Base-by-base conservation (phyloP, 257 asterid species). In the Jaltomata sinuosa region DNA sequence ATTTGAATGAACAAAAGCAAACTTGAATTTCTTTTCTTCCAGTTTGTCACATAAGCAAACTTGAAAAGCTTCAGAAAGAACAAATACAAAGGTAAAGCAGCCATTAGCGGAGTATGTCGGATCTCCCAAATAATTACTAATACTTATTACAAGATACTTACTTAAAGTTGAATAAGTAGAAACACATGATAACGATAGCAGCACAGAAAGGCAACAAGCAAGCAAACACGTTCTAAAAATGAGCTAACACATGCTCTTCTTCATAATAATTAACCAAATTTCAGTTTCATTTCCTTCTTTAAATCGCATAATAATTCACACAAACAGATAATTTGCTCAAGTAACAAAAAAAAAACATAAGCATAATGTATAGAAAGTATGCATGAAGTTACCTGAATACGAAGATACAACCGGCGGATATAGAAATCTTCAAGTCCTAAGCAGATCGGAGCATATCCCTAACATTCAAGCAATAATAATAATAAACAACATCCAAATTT, bases 381-480 rank as follows among this genome's bases (percentile, higher is more conserved):
- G 79, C 14, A 36, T 45, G 22, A n/a, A 14, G 7, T 76, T 83
- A 96, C 99, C 99, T 95, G 99, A 89, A 95, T 91, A 49, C 99
- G 92, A 78, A 89, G 91, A 91, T 95, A 95, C 91, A 97, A 87
- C 72, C 99, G 89, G 62, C 99, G 97, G 84, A 89, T 87, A 80
- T 97, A 97, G 94, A 95, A 95, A 91, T 97, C 99, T 92, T 97
- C 99, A 86, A 95, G 93, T 68, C 99, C 99, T 91, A 97, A 89
- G 88, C 97, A 95, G 94, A 95, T 97, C 91, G 99, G 99, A 79
- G 99, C 99, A 84, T 95, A 97, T 65, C 99, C 99, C 98, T 97
- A 86, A 59, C 88, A 84, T 36, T 42, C 62, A 55, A 64, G 85
- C 87, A 85, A 57, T 55, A 67, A 15, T 31, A 61, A 61, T 11